Evolutionary conservation across 345 rosid species (phyloP).

Genomic region (Eutrema heterophyllum): DNA sequence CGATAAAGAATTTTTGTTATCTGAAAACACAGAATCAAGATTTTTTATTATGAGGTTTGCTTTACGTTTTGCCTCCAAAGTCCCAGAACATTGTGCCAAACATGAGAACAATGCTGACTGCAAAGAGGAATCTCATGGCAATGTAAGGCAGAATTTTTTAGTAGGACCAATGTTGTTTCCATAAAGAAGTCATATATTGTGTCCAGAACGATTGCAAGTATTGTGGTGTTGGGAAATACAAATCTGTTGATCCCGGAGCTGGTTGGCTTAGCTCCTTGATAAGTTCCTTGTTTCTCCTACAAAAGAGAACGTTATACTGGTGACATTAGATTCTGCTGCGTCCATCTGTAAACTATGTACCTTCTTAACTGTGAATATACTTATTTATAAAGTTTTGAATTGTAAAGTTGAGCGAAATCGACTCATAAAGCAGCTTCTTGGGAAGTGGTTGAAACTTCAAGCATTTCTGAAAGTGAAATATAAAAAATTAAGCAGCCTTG

Average conservation of each 20-base stretch:
- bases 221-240: conserved; percentile 42
- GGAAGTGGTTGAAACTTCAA: conserved; percentile 53
- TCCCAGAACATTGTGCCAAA: conserved; percentile 73
- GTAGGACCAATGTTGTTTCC: conserved; percentile 72
- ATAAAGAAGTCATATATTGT: conserved; percentile 60
- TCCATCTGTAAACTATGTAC: background rate
- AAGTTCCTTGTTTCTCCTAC: conserved; percentile 67
- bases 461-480: conserved; percentile 26
- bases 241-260: conserved; percentile 51
- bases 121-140: conserved; percentile 61
- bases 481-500: too few relatives aligned
- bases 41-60: background rate
- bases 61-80: conserved; percentile 63
- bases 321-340: background rate
- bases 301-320: background rate
- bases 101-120: conserved; percentile 48
- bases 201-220: conserved; percentile 51
- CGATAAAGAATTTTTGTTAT: background rate
- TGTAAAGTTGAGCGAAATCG: conserved; percentile 58
- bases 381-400: conserved; percentile 59
- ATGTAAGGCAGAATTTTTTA: conserved; percentile 74
- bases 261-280: conserved; percentile 51
- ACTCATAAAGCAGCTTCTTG: conserved; percentile 60
- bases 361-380: background rate
- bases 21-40: background rate